Conservation (phyloP, 352 stramenopile genomes). For the Phytopythium delawarense region DNA sequence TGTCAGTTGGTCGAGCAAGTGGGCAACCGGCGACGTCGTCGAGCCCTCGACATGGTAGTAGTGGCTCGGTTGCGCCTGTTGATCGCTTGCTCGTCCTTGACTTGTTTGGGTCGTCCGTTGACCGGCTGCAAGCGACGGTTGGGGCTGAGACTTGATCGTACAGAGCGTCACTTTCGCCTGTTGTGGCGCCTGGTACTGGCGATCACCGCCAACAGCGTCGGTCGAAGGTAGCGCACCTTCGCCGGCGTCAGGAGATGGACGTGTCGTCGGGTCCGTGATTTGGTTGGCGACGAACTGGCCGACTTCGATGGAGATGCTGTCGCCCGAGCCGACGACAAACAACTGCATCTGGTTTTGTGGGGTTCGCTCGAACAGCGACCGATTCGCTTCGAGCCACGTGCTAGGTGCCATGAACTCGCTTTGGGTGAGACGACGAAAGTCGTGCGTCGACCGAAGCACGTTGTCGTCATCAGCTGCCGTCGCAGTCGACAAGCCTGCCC, state of each 20-base stretch:
- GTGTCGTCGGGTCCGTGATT: conserved; percentile 40
- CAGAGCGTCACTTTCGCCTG: conserved; percentile 71
- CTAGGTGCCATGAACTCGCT: conserved; percentile 29
- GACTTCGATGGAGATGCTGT: conserved; percentile 64
- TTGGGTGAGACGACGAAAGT: conserved; percentile 55
- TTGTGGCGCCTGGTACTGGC: conserved; percentile 18
- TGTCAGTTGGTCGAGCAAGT: conserved; percentile 59
- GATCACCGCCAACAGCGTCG: conserved; percentile 10
- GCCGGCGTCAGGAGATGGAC: conserved; percentile 23
- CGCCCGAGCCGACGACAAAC: conserved; percentile 72
- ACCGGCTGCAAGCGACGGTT: conserved; percentile 15
- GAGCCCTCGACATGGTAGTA: conserved; percentile 40
- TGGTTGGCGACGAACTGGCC: conserved; percentile 58
- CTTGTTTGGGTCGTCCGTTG: conserved; percentile 3
- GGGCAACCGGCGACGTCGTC: conserved; percentile 37
- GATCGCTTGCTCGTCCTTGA: neutral
- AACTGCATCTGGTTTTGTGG: conserved; percentile 70
- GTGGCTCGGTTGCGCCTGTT: neutral
- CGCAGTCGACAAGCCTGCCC: conserved; percentile 1
- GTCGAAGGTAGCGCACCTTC: conserved; percentile 47
- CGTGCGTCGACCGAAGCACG: conserved; percentile 38
- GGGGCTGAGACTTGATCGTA: conserved; percentile 43
- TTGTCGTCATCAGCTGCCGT: neutral
- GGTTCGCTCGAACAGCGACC: conserved; percentile 36
- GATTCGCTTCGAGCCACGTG: conserved; percentile 44